Base-by-base conservation (phyloP, 2,329 filamentous ascomycete genomes). In the Epicoccum nigrum region DNA sequence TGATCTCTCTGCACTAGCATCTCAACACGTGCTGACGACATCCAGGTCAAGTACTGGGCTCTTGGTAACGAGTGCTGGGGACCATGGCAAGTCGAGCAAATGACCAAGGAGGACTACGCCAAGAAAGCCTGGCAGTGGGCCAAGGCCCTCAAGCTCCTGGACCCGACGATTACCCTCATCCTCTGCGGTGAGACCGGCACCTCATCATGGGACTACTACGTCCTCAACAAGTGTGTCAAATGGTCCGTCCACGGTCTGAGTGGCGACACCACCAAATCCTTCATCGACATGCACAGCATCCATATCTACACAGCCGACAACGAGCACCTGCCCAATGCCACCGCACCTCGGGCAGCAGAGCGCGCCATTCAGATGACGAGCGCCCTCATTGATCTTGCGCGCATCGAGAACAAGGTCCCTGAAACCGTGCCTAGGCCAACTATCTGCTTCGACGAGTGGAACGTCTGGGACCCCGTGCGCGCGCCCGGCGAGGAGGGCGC, bases 381-480 rank as follows among this genome's bases (percentile, higher is more conserved):
- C 2, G 77, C 80, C 1, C 76, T 91, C 2, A 90, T 91, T 59
- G 88, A 92, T 67, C 81, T 92, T 1, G 88, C 88, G 0, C 80
- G 86, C 27, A 86, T 90, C 64, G 86, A 90, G 69, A 87, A 88
- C 70, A 74, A 77, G 32, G 80, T 87, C 0, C 81, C 86, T 0
- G 74, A 80, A 0, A 76, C 77, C 0, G 82, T 86, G n/a, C 81
- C 83, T 4, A 77, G 81, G 3, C 86, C 84, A 38, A 87, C 81
- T 43, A 90, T 92, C 68, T 92, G 88, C 77, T 92, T 92, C 67
- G 89, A 92, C 68, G 88, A 92, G 72, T 92, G 89, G 89, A 92
- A 92, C 69, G 88, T 92, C 7, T 92, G 88, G 88, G 87, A 90
- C 62, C 86, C 87, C 0, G 77, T 80, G 45, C 83, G 88, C 7